Evolutionary conservation across 768 basidiomycete species (phyloP).

Genomic region (Phlegmacium glaucopus): DNA sequence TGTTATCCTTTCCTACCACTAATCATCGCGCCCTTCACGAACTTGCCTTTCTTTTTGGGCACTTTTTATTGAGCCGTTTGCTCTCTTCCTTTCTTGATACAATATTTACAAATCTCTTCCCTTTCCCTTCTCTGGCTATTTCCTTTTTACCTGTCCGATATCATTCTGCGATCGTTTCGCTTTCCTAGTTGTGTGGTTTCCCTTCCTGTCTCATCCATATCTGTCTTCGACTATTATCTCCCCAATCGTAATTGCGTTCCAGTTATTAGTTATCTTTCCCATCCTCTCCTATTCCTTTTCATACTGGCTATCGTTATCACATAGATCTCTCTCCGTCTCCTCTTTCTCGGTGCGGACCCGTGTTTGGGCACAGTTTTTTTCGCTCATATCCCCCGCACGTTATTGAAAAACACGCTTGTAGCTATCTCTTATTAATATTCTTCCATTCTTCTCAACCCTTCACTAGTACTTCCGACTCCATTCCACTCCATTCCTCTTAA

Average conservation of each 20-base stretch:
- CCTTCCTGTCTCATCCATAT: background rate
- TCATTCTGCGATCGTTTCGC: background rate
- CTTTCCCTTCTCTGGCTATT: background rate
- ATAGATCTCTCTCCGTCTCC: too few species aligned
- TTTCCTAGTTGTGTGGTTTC: background rate
- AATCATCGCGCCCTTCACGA: background rate
- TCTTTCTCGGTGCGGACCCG: too few species aligned
- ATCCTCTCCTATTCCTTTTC: background rate
- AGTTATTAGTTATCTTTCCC: background rate
- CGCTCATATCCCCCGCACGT: too few species aligned
- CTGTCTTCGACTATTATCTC: background rate
- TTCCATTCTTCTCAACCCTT: too few species aligned
- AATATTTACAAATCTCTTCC: background rate
- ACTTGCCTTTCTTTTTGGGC: background rate
- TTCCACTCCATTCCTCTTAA: too few species aligned
- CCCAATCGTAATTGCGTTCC: background rate
- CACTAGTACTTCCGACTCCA: too few species aligned
- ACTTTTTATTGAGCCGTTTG: background rate
- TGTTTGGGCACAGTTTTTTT: too few species aligned
- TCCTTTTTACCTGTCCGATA: background rate
- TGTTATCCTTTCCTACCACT: background rate
- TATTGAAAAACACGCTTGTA: too few species aligned
- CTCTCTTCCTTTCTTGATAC: background rate
- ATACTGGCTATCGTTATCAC: too few species aligned
- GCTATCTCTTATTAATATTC: too few species aligned